A percentile compares a stretch with the other conserved stretches of the same genome.
These are phyloP conservation scores for Vigna trinervia DNA, from an alignment of 306 rosid species.

Conservation along the genomic window DNA sequence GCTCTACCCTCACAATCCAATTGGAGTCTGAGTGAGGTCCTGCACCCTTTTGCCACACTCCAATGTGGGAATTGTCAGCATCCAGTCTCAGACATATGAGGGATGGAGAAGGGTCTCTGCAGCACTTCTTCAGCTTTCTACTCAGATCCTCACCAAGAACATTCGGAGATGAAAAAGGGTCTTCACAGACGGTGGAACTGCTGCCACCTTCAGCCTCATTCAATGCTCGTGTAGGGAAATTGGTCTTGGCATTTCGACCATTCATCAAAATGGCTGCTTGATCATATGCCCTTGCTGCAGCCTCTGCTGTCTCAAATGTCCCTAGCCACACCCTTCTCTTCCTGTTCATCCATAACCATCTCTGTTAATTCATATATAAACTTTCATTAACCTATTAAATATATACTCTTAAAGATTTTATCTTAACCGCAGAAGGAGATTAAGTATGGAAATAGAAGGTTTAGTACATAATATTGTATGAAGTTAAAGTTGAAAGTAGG, in stretches of 20 bases:
- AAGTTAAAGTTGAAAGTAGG: too few relatives aligned
- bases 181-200: neutral
- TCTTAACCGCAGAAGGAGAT: too few relatives aligned
- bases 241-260: slow-evolving; percentile 18
- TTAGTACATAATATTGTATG: too few relatives aligned
- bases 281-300: slow-evolving; percentile 27
- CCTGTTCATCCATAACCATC: neutral
- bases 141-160: slow-evolving; percentile 71
- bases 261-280: slow-evolving; percentile 24
- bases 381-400: too few relatives aligned
- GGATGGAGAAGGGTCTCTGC: slow-evolving; percentile 80
- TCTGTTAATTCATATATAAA: neutral
- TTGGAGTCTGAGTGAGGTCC: slow-evolving; percentile 68
- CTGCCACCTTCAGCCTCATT: slow-evolving; percentile 30
- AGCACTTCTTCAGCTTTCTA: slow-evolving; percentile 69
- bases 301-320: slow-evolving; percentile 37
- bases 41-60: slow-evolving; percentile 85
- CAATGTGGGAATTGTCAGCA: slow-evolving; percentile 80
- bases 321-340: slow-evolving; percentile 35
- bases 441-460: too few relatives aligned
- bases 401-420: too few relatives aligned
- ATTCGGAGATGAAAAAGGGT: slow-evolving; percentile 43
- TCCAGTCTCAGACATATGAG: slow-evolving; percentile 84
- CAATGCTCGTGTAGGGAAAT: slow-evolving; percentile 24
- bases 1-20: slow-evolving; percentile 83